A percentile compares a stretch with the other conserved stretches of the same genome.
Evolutionary conservation across 2,329 filamentous ascomycete genomes (phyloP).

Genomic region (Aspergillus texensis): DNA sequence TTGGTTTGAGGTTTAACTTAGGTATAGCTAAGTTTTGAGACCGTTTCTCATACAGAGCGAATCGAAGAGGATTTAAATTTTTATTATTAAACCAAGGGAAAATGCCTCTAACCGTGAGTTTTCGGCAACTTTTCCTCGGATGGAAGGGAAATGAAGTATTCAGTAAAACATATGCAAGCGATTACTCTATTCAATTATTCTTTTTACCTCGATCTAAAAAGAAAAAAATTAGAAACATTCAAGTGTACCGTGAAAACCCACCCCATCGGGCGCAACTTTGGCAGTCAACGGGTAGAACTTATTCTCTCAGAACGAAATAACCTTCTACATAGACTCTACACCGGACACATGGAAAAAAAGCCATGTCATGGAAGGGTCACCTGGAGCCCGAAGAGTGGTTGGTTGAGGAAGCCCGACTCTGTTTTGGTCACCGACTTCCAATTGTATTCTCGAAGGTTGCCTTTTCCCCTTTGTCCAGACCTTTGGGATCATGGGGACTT

Average conservation of each 20-base stretch:
- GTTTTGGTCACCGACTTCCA: neutral
- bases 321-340: neutral
- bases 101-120: neutral
- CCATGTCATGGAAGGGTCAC: neutral
- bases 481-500: neutral
- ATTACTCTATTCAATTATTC: neutral
- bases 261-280: neutral
- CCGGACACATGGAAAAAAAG: neutral
- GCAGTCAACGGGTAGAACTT: neutral
- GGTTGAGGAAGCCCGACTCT: neutral
- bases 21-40: neutral
- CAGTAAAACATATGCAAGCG: neutral
- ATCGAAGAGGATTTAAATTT: neutral
- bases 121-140: neutral
- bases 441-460: slow-evolving; percentile 1
- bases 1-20: neutral
- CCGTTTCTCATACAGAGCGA: neutral
- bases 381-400: neutral
- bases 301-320: neutral
- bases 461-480: neutral
- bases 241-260: neutral
- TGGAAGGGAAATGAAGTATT: neutral
- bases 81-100: neutral
- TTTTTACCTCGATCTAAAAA: neutral
- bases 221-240: neutral